Evolutionary conservation across 805 yeast species (phyloP).

Genomic region (Ogataea naganishii): DNA sequence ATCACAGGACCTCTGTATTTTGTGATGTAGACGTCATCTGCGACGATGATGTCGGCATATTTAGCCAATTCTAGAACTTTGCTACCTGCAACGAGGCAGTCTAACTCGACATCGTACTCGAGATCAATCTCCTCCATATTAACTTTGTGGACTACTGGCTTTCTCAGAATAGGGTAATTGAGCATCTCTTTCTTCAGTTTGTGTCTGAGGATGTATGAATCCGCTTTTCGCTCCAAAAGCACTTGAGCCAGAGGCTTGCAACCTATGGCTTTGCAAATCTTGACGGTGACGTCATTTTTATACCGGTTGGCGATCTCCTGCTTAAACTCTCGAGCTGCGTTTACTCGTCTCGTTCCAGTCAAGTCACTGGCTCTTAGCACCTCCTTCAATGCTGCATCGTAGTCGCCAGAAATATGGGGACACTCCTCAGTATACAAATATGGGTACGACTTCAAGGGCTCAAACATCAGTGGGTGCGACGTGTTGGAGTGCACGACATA

Average conservation of each 20-base stretch:
- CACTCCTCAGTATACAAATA: conserved; percentile 8
- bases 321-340: conserved; percentile 8
- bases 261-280: too few species aligned
- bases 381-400: conserved; percentile 12
- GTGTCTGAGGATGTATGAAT: conserved; percentile 9
- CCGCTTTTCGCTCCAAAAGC: conserved; percentile 7
- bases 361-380: conserved; percentile 15
- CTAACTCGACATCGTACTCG: conserved; percentile 8
- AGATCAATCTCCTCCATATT: conserved; percentile 7
- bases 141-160: conserved; percentile 13
- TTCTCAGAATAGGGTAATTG: conserved; percentile 13
- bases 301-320: conserved; percentile 5
- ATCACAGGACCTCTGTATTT: too few species aligned
- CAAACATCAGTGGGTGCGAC: conserved; percentile 18
- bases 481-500: conserved; percentile 12
- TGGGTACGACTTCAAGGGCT: conserved; percentile 8
- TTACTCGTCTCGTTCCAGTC: conserved; percentile 13
- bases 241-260: too few species aligned
- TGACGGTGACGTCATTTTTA: too few species aligned
- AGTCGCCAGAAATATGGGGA: conserved; percentile 9
- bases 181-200: conserved; percentile 4
- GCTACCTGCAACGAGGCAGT: too few species aligned
- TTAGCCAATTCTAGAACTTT: too few species aligned
- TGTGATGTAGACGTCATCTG: too few species aligned
- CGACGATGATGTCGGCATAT: too few species aligned